These are phyloP conservation scores for Arbutus unedo DNA, from an alignment of 148 eudicot species.

Conservation along the genomic window DNA sequence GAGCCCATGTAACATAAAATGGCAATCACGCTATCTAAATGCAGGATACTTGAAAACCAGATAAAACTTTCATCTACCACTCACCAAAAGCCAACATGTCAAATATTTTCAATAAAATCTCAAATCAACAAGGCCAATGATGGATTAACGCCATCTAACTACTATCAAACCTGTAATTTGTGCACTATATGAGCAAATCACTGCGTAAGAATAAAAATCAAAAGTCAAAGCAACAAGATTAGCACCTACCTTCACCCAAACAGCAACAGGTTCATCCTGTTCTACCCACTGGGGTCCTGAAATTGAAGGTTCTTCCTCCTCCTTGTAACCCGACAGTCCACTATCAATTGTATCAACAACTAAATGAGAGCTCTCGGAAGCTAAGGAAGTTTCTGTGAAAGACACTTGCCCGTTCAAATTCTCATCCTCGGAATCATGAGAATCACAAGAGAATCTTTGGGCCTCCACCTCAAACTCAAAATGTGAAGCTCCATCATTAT, in stretches of 20 bases:
- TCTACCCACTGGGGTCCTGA: slow-evolving; percentile 53
- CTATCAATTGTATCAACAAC: slow-evolving; percentile 52
- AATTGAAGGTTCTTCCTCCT: slow-evolving; percentile 44
- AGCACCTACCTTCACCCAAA: slow-evolving; percentile 87
- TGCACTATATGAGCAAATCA: background rate
- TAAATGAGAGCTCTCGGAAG: slow-evolving; percentile 50
- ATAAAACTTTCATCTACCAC: background rate
- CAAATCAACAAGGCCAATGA: slow-evolving; percentile 10
- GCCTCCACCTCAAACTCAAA: slow-evolving; percentile 44
- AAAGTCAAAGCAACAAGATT: slow-evolving; percentile 16
- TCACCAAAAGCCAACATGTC: background rate
- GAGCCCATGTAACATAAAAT: background rate
- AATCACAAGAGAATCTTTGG: slow-evolving; percentile 38
- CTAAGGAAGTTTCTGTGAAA: slow-evolving; percentile 38
- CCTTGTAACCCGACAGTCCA: slow-evolving; percentile 32
- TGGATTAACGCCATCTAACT: background rate
- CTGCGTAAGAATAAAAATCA: background rate
- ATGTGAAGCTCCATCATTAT: slow-evolving; percentile 31
- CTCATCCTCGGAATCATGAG: slow-evolving; percentile 54
- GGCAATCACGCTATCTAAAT: background rate
- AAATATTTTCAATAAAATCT: background rate
- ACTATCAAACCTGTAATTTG: background rate
- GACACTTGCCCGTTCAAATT: slow-evolving; percentile 32
- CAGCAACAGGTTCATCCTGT: slow-evolving; percentile 67
- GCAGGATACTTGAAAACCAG: background rate